These are phyloP conservation scores for Hylodesmum podocarpum DNA, from an alignment of 306 rosid genomes.

Conservation along the genomic window DNA sequence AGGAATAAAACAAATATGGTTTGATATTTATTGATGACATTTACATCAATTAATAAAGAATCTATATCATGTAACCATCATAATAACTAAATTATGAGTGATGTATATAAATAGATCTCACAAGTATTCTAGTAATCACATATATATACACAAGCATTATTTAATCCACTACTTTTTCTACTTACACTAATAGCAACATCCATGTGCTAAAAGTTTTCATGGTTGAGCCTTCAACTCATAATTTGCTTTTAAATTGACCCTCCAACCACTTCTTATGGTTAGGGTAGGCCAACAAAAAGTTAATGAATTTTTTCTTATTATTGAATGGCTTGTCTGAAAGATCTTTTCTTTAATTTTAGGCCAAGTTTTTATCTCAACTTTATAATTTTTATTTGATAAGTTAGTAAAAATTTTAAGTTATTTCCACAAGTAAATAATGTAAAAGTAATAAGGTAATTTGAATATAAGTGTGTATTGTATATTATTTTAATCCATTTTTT, in stretches of 20 bases:
- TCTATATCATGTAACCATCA: neutral
- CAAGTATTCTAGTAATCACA: neutral
- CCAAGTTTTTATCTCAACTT: neutral
- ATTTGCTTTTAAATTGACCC: neutral
- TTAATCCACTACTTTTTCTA: neutral
- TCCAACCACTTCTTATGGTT: constrained; percentile 9
- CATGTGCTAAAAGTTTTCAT: neutral
- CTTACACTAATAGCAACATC: neutral
- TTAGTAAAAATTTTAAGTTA: neutral
- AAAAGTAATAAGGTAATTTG: neutral
- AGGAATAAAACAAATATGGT: neutral
- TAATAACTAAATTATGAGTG: neutral
- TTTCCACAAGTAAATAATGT: neutral
- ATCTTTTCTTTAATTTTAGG: neutral
- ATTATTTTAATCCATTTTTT: neutral
- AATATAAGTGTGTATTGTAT: neutral
- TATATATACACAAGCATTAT: constrained; percentile 2
- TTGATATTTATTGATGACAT: constrained; percentile 13
- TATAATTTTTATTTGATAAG: neutral
- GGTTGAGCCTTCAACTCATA: neutral
- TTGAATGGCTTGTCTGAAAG: neutral
- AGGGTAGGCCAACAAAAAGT: neutral
- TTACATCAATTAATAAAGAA: neutral
- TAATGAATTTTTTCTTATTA: neutral
- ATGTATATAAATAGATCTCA: neutral